Percentiles rank a stretch among this genome's conserved stretches.
Evolutionary conservation across 1,284 basidiomycete species (phyloP).

Genomic region (Apiotrichum akiyoshidainum): DNA sequence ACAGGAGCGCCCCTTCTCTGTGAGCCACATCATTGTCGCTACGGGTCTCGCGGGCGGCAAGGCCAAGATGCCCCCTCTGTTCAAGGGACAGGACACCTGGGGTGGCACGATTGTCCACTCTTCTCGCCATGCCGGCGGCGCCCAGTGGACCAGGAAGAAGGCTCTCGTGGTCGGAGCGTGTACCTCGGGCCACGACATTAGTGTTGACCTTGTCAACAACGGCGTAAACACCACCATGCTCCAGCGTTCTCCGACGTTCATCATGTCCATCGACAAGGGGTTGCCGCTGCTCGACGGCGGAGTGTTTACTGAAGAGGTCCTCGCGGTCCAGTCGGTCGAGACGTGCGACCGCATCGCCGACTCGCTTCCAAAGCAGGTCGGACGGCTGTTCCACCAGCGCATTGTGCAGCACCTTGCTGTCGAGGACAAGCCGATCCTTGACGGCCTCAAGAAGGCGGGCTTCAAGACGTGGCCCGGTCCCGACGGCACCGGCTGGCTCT

Average conservation of each 20-base stretch:
- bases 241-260: constrained; percentile 62
- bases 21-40: constrained; percentile 57
- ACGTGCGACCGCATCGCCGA: constrained; percentile 57
- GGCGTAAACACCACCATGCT: constrained; percentile 61
- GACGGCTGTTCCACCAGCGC: constrained; percentile 56
- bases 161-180: constrained; percentile 55
- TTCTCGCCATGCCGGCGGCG: constrained; percentile 57
- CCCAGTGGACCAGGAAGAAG: constrained; percentile 58
- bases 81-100: constrained; percentile 55
- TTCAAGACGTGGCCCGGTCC: constrained; percentile 61
- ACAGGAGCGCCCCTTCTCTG: constrained; percentile 54
- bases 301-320: constrained; percentile 38
- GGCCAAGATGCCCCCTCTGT: constrained; percentile 54
- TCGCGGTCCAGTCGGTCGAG: constrained; percentile 37
- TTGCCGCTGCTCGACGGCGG: constrained; percentile 34
- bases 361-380: constrained; percentile 53
- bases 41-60: constrained; percentile 61
- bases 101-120: constrained; percentile 61
- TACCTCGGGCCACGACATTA: constrained; percentile 58
- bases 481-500: constrained; percentile 50
- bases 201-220: constrained; percentile 53
- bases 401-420: constrained; percentile 55
- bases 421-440: constrained; percentile 56
- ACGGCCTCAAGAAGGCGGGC: constrained; percentile 49
- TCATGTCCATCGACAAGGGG: constrained; percentile 59